Evolutionary conservation across 768 basidiomycete species (phyloP), one percentile per base, ranked within the genome.

Genomic region (Calocybe indica): DNA sequence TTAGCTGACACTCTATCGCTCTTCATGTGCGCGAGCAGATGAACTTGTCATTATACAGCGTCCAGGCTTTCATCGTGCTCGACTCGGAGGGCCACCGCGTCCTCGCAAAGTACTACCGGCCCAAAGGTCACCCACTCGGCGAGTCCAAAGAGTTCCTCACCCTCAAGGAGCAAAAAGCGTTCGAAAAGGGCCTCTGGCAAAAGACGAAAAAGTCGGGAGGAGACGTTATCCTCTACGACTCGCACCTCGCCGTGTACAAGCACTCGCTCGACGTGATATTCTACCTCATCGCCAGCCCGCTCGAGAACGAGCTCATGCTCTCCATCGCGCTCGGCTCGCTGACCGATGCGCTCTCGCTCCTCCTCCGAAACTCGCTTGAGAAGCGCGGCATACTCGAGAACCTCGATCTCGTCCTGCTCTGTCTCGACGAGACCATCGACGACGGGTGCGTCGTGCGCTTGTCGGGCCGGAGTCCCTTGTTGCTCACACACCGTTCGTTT

Each of bases 301-400:
- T 73, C 1, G 93, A 96, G 68, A 99, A 99, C 67, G 96, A 99
- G 65, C 79, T 98, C 46, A 96, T 97, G 91, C 81, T 98, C 33
- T 80, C 88, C 48, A 69, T 80, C n/a, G 87, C 90, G 11, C 82
- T 98, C 11, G 75, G 72, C 35, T 89, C 91, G 0, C 85, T 96
- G 59, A 74, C 81, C 43, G 96, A 98, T 58, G 92, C 94, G 33
- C 70, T 94, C 22, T 79, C 82, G 13, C 73, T 97, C 59, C 74
- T 98, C 31, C 75, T 99, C 29, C 77, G 93, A 39, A 93, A 94
- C 61, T 84, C 92, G 58, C 79, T 98, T 11, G 96, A 99, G 74
- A 98, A 97, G 70, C 77, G 95, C 10, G 88, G 85, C 7, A 85
- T 98, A 37, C 70, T 98, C 44, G 96, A 98, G 71, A 97, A 92